phyloP scores from a whole-genome alignment of 2,329 filamentous ascomycete species.

The Pseudogymnoascus pannorum region DNA sequence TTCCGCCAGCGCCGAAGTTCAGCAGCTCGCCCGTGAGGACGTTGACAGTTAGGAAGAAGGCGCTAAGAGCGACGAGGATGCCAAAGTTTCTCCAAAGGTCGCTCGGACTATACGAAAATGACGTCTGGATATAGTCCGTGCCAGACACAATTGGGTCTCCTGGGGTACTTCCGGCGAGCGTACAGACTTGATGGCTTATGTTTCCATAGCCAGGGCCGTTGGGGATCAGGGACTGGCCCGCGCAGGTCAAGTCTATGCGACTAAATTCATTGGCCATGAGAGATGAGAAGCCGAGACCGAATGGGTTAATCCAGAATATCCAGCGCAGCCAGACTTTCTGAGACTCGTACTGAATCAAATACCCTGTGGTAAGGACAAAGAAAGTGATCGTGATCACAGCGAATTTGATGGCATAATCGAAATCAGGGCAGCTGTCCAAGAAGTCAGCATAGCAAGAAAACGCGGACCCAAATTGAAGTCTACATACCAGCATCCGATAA shows the following conservation, averaged over 20 bases:
- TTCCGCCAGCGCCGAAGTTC: slow-evolving; percentile 70
- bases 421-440: slow-evolving; percentile 44
- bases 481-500: slow-evolving; percentile 1
- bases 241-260: slow-evolving; percentile 45
- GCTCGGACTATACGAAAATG: slow-evolving; percentile 44
- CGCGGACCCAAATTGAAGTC: neutral
- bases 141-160: slow-evolving; percentile 46
- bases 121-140: slow-evolving; percentile 46
- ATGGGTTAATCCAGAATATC: slow-evolving; percentile 58
- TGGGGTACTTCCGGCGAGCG: slow-evolving; percentile 45
- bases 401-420: slow-evolving; percentile 53
- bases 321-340: slow-evolving; percentile 56
- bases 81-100: slow-evolving; percentile 56
- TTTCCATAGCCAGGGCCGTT: slow-evolving; percentile 37
- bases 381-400: slow-evolving; percentile 44
- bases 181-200: slow-evolving; percentile 42
- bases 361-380: slow-evolving; percentile 56
- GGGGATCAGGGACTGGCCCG: slow-evolving; percentile 43
- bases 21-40: slow-evolving; percentile 47
- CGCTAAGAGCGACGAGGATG: slow-evolving; percentile 57
- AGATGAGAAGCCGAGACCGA: slow-evolving; percentile 63
- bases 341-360: slow-evolving; percentile 41
- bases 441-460: neutral
- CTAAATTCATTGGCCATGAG: slow-evolving; percentile 67
- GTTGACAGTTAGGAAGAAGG: slow-evolving; percentile 49